A percentile compares a stretch with the other conserved stretches of the same genome.
Evolutionary conservation across 352 stramenopile genomes (phyloP).

Genomic region (Phytophthora idaei): DNA sequence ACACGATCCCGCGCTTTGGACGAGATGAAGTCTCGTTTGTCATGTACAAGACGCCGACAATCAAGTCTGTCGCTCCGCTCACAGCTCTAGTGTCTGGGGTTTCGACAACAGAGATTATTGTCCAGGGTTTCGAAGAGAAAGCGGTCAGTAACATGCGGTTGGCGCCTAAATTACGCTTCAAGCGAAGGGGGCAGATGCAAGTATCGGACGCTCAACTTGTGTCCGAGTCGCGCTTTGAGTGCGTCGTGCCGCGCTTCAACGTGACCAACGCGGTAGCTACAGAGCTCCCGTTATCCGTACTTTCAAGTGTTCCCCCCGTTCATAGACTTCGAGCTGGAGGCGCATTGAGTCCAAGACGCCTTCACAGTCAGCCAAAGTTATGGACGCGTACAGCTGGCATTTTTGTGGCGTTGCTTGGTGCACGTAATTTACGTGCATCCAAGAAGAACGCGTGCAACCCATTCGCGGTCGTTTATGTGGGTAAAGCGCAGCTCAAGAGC

Average conservation of each 20-base stretch:
- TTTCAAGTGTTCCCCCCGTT: conserved; percentile 15
- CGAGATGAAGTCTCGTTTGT: conserved; percentile 74
- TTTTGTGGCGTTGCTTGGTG: conserved; percentile 56
- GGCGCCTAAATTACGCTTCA: conserved; percentile 65
- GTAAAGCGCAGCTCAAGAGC: conserved; percentile 63
- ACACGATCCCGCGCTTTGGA: conserved; percentile 44
- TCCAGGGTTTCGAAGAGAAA: conserved; percentile 73
- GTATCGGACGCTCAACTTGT: conserved; percentile 52
- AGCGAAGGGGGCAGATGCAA: conserved; percentile 77
- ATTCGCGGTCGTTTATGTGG: conserved; percentile 66
- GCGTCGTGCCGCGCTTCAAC: conserved; percentile 68
- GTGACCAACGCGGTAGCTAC: conserved; percentile 51
- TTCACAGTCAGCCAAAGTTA: conserved; percentile 37
- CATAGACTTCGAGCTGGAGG: conserved; percentile 16
- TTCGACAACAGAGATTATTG: conserved; percentile 53
- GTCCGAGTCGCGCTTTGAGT: conserved; percentile 53
- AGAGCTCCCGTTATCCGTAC: conserved; percentile 25
- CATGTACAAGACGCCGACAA: conserved; percentile 64
- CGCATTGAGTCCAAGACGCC: conserved; percentile 9
- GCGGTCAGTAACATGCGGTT: conserved; percentile 42
- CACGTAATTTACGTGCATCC: conserved; percentile 49
- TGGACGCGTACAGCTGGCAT: conserved; percentile 60
- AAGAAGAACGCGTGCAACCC: conserved; percentile 81
- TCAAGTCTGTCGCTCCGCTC: conserved; percentile 57
- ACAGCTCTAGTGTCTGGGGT: conserved; percentile 50